phyloP scores from a whole-genome alignment of 2,329 filamentous ascomycete genomes.

The Venturiaceae sp. region DNA sequence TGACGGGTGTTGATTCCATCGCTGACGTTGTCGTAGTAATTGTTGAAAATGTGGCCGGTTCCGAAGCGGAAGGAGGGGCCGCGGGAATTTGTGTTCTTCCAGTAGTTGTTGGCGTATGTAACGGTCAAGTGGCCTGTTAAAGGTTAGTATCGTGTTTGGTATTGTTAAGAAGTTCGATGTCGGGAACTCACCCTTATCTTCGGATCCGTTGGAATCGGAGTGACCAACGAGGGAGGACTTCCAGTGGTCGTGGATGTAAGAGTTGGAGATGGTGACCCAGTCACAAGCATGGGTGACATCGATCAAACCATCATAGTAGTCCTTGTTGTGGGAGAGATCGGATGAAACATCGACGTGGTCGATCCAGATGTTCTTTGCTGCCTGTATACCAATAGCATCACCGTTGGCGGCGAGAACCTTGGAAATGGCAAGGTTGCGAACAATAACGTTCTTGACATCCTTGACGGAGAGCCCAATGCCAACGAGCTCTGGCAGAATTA shows the following conservation, averaged over 20 bases:
- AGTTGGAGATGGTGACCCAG: constrained; percentile 40
- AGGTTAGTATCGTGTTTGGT: constrained; percentile 33
- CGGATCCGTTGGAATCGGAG: constrained; percentile 46
- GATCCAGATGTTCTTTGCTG: constrained; percentile 47
- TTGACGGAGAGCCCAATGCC: constrained; percentile 39
- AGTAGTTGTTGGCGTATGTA: constrained; percentile 60
- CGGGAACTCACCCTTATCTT: constrained; percentile 32
- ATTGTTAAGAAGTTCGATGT: too few relatives aligned
- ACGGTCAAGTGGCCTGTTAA: constrained; percentile 40
- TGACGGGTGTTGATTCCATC: constrained; percentile 32
- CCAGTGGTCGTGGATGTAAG: constrained; percentile 48
- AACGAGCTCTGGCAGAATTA: constrained; percentile 24
- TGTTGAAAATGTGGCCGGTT: constrained; percentile 53
- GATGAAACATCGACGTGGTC: constrained; percentile 59
- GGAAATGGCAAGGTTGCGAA: constrained; percentile 45
- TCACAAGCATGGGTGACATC: constrained; percentile 56
- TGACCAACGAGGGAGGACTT: constrained; percentile 52
- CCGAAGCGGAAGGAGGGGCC: constrained; percentile 56
- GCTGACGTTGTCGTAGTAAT: constrained; percentile 29
- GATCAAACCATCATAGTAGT: constrained; percentile 60
- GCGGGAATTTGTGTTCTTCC: constrained; percentile 54
- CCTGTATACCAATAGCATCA: constrained; percentile 43
- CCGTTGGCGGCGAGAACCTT: constrained; percentile 38
- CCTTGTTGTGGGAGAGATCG: constrained; percentile 51
- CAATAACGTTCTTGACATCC: constrained; percentile 42